Percentiles rank a stretch among this genome's conserved stretches.
Evolutionary conservation across 768 basidiomycete species (phyloP).

Genomic region (Cystobasidium onofrii): DNA sequence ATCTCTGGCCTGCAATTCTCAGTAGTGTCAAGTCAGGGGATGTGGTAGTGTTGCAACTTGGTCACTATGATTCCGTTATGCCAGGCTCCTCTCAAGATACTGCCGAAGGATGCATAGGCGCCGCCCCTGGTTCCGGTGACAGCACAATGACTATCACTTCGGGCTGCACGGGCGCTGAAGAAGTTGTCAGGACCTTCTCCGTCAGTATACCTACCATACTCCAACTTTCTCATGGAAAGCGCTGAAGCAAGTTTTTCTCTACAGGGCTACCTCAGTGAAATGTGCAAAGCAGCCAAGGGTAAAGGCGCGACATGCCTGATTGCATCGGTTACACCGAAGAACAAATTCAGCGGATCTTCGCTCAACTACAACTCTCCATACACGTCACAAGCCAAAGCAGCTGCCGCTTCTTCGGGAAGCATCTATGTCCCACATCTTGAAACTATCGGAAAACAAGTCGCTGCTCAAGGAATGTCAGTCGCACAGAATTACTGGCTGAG

Average conservation of each 20-base stretch:
- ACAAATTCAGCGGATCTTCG: slow-evolving; percentile 11
- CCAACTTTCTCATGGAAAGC: too few species aligned
- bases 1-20: slow-evolving; percentile 13
- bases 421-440: slow-evolving; percentile 17
- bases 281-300: slow-evolving; percentile 14
- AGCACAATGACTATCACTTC: slow-evolving; percentile 7
- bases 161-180: slow-evolving; percentile 9
- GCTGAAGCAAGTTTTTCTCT: too few species aligned
- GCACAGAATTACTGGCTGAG: slow-evolving; percentile 7
- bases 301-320: slow-evolving; percentile 24
- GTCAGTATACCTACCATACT: not conserved
- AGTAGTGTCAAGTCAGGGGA: slow-evolving; percentile 15
- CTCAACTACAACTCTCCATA: slow-evolving; percentile 7
- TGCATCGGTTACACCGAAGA: slow-evolving; percentile 28
- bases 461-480: not conserved
- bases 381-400: not conserved
- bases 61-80: slow-evolving; percentile 8
- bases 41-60: slow-evolving; percentile 16
- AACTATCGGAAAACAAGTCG: slow-evolving; percentile 1
- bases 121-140: not conserved
- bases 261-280: slow-evolving; percentile 22
- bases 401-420: slow-evolving; percentile 13
- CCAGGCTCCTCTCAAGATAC: slow-evolving; percentile 4
- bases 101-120: slow-evolving; percentile 17
- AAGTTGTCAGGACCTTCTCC: slow-evolving; percentile 1